Percentiles rank a stretch among this genome's conserved stretches.
These are phyloP conservation scores for Triangularia verruculosa DNA, from an alignment of 2,329 filamentous ascomycete species.

Conservation along the genomic window DNA sequence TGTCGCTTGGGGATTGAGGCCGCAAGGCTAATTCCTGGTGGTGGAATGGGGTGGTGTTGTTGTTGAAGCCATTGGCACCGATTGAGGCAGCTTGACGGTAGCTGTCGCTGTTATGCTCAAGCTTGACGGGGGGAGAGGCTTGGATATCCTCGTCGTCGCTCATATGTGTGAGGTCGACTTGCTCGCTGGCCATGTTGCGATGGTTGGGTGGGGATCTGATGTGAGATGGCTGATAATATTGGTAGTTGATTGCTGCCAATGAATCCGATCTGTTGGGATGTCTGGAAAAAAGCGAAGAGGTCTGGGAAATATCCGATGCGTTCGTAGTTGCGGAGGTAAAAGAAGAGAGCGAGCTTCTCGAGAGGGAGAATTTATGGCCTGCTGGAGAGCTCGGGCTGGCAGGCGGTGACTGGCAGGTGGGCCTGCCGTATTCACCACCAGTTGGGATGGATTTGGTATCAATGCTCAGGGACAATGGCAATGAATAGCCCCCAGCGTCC, in stretches of 20 bases:
- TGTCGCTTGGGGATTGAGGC: neutral
- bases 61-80: neutral
- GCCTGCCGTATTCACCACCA: slow-evolving; percentile 15
- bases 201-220: neutral
- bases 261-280: slow-evolving; percentile 16
- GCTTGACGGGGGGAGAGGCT: neutral
- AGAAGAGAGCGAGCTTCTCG: slow-evolving; percentile 51
- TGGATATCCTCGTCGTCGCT: neutral
- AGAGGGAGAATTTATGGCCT: slow-evolving; percentile 49
- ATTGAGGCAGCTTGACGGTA: neutral
- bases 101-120: neutral
- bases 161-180: neutral
- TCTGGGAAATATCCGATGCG: slow-evolving; percentile 49
- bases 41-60: neutral
- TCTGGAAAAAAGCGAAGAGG: slow-evolving; percentile 50
- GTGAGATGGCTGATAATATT: slow-evolving; percentile 5
- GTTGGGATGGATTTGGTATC: slow-evolving; percentile 37
- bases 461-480: slow-evolving; percentile 38
- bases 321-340: slow-evolving; percentile 41
- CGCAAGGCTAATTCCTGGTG: neutral
- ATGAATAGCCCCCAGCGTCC: slow-evolving; percentile 49
- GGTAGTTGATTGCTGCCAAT: slow-evolving; percentile 13
- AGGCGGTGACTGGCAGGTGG: slow-evolving; percentile 12
- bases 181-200: neutral
- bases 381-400: slow-evolving; percentile 36